phyloP scores from a whole-genome alignment of 208 protist species.

The Phytomonas francai region DNA sequence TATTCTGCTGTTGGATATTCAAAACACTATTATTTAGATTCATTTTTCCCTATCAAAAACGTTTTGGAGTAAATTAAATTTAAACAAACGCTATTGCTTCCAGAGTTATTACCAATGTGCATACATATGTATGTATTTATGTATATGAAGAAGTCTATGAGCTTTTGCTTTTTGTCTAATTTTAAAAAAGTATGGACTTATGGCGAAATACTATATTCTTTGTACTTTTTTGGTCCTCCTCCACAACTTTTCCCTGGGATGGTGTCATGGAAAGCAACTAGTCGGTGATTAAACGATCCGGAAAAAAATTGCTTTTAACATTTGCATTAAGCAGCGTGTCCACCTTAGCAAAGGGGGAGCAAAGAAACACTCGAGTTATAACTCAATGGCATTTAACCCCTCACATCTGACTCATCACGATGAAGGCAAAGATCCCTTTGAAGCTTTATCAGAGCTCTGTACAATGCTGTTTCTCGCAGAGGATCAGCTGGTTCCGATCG shows the following conservation, averaged over 20 bases:
- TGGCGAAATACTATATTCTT: neutral
- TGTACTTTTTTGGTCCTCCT: neutral
- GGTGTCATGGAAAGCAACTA: neutral
- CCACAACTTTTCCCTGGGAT: neutral
- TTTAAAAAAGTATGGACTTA: neutral
- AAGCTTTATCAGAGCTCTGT: conserved; percentile 35
- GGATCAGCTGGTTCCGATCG: conserved; percentile 17
- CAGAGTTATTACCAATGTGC: neutral
- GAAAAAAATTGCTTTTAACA: neutral
- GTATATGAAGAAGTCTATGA: no score
- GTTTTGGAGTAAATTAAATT: neutral
- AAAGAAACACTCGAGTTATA: neutral
- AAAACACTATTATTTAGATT: neutral
- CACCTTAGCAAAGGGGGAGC: neutral
- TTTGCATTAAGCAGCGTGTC: neutral
- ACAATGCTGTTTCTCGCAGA: conserved; percentile 23
- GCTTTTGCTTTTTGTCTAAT: neutral
- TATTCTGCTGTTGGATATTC: neutral
- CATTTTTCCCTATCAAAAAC: neutral
- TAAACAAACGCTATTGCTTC: neutral
- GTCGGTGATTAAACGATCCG: neutral
- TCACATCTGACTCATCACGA: neutral
- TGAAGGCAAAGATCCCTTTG: conserved; percentile 19
- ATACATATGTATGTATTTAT: no score
- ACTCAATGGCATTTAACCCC: neutral